Percentiles rank a stretch among this genome's conserved stretches.
phyloP scores from a whole-genome alignment of 1,284 basidiomycete genomes.

The Cutaneotrichosporon sp. region DNA sequence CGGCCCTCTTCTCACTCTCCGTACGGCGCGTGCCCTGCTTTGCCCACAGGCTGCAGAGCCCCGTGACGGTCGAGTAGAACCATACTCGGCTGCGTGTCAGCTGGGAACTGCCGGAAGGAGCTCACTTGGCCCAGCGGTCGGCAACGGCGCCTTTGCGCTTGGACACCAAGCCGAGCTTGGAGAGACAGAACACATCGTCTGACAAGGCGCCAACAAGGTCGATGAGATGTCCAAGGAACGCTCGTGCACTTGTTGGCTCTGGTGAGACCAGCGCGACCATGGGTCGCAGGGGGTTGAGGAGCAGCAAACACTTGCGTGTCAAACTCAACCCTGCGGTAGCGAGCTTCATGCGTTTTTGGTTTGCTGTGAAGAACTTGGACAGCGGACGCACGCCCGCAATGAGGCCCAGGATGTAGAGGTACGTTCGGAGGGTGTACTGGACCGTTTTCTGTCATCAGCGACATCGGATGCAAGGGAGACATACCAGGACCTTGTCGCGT shows the following conservation, averaged over 20 bases:
- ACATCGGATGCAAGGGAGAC: constrained; percentile 14
- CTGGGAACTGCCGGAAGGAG: neutral
- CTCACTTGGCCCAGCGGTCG: constrained; percentile 46
- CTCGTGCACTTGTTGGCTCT: constrained; percentile 42
- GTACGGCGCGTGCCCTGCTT: constrained; percentile 16
- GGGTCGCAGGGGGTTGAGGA: constrained; percentile 48
- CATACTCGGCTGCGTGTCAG: constrained; percentile 42
- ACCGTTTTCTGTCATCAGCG: constrained; percentile 42
- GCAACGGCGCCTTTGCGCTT: constrained; percentile 31
- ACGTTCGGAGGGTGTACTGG: constrained; percentile 47
- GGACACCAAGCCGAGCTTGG: constrained; percentile 39
- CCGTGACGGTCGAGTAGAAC: constrained; percentile 44
- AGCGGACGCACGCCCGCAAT: constrained; percentile 40
- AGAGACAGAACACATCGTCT: constrained; percentile 46
- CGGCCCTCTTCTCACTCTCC: constrained; percentile 24
- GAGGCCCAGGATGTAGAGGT: constrained; percentile 45
- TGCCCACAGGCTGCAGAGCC: constrained; percentile 39
- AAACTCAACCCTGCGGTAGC: constrained; percentile 40
- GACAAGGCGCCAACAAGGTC: constrained; percentile 42
- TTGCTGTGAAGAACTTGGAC: constrained; percentile 38
- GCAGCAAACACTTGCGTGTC: constrained; percentile 49
- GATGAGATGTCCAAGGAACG: constrained; percentile 41
- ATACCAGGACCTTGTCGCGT: constrained; percentile 48
- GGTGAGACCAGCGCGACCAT: constrained; percentile 43
- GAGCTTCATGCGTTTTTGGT: constrained; percentile 36